Evolutionary conservation across 2,329 filamentous ascomycete genomes (phyloP).

Genomic region (Penicillium sp.): DNA sequence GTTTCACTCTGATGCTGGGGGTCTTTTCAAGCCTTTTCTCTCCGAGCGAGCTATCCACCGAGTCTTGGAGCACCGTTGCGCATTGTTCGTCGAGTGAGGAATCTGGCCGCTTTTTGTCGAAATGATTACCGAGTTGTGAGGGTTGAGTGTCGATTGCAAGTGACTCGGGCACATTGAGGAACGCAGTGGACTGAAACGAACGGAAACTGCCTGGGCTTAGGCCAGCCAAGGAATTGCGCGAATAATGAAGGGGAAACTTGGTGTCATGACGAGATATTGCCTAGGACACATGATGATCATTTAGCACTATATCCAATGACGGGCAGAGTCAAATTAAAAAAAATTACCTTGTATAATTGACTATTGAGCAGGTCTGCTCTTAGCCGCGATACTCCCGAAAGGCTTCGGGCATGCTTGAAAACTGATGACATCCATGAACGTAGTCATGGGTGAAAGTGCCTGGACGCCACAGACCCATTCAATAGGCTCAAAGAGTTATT

Average conservation of each 20-base stretch:
- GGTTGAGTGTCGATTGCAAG: not conserved
- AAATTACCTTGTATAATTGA: conserved; percentile 24
- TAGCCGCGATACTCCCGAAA: conserved; percentile 39
- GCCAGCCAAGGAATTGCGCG: not conserved
- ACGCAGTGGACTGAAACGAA: conserved; percentile 1
- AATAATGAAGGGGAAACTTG: not conserved
- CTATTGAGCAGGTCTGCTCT: conserved; percentile 34
- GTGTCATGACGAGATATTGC: not conserved
- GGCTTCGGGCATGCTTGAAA: conserved; percentile 40
- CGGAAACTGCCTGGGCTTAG: not conserved
- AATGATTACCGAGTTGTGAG: not conserved
- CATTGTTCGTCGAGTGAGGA: not conserved
- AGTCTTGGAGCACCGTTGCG: not conserved
- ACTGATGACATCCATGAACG: conserved; percentile 47
- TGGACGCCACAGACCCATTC: conserved; percentile 15
- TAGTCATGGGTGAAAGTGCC: conserved; percentile 26
- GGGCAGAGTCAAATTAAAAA: not conserved
- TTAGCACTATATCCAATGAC: not conserved
- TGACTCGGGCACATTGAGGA: not conserved
- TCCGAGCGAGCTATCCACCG: not conserved
- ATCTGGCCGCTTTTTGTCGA: not conserved
- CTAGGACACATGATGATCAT: not conserved
- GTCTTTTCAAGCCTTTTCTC: not conserved
- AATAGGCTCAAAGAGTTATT: conserved; percentile 6
- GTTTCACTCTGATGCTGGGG: conserved; percentile 7